Evolutionary conservation across 2,329 filamentous ascomycete species (phyloP).

Genomic region (Ascomycota sp.): DNA sequence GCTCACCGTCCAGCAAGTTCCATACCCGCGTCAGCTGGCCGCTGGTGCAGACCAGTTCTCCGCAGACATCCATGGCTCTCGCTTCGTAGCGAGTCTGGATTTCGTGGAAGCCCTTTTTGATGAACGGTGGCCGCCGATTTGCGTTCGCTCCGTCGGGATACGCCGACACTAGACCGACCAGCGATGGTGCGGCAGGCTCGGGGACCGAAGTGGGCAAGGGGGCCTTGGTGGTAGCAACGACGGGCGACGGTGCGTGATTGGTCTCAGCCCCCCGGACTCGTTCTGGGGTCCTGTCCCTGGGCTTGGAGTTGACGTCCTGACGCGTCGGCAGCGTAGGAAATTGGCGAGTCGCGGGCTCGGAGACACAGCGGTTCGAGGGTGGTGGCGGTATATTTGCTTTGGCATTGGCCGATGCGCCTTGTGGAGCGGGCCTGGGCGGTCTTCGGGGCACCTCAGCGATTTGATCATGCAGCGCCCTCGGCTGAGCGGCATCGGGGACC

Average conservation of each 20-base stretch:
- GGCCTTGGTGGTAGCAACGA: neutral
- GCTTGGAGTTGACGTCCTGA: conserved; percentile 11
- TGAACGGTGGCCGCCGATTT: conserved; percentile 64
- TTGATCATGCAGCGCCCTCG: conserved; percentile 3
- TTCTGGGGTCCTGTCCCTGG: conserved; percentile 15
- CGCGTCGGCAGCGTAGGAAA: conserved; percentile 11
- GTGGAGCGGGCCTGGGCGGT: conserved; percentile 19
- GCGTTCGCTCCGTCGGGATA: conserved; percentile 73
- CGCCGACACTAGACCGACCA: conserved; percentile 28
- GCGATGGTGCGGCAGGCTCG: conserved; percentile 16
- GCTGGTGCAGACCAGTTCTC: conserved; percentile 68
- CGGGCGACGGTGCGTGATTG: neutral
- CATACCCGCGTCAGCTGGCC: conserved; percentile 77
- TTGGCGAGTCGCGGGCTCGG: conserved; percentile 10
- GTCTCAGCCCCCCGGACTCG: conserved; percentile 5
- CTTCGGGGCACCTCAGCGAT: conserved; percentile 18
- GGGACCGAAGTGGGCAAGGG: conserved; percentile 1
- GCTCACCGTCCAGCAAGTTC: conserved; percentile 65
- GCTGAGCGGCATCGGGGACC: conserved; percentile 7
- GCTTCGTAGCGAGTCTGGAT: conserved; percentile 77
- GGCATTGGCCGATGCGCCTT: conserved; percentile 4
- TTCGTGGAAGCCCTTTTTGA: conserved; percentile 51
- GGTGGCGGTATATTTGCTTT: conserved; percentile 6
- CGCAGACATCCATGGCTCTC: conserved; percentile 70
- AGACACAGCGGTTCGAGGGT: conserved; percentile 7